Percentiles rank a stretch among this genome's conserved stretches.
phyloP scores from a whole-genome alignment of 306 rosid genomes.

The Begonia peltatifolia region DNA sequence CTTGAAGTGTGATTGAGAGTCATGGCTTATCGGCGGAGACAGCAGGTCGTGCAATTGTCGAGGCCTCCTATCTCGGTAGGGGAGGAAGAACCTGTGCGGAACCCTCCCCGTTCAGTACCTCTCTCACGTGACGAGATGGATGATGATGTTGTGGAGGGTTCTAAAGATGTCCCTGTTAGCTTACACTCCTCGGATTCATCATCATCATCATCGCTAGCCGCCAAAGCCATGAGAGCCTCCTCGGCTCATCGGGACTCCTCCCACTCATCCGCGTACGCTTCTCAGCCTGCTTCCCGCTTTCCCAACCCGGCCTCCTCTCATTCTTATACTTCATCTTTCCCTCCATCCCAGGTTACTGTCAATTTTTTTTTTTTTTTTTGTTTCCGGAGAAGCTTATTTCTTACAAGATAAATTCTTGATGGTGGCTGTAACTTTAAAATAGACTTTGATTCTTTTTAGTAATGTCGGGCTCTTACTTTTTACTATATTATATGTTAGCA shows the following conservation, averaged over 20 bases:
- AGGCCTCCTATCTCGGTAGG: constrained; percentile 16
- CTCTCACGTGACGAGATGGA: constrained; percentile 1
- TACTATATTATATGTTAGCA: not conserved
- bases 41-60: constrained; percentile 19
- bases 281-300: constrained; percentile 31
- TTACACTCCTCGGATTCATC: constrained; percentile 24
- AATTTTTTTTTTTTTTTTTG: not conserved
- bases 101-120: constrained; percentile 16
- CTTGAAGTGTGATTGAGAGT: not conserved
- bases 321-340: constrained; percentile 5
- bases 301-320: constrained; percentile 8
- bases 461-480: too few species aligned
- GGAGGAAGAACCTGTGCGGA: constrained; percentile 11
- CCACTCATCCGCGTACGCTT: constrained; percentile 71
- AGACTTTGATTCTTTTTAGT: too few species aligned
- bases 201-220: constrained; percentile 52
- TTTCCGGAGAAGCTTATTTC: not conserved
- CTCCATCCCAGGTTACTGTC: constrained; percentile 5
- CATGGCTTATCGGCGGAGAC: constrained; percentile 73
- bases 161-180: constrained; percentile 9
- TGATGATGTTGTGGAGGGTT: constrained; percentile 12
- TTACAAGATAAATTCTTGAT: too few species aligned
- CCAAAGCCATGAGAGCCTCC: constrained; percentile 85
- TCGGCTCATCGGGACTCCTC: constrained; percentile 84
- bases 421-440: too few species aligned